Evolutionary conservation across 257 asterid species (phyloP).

Genomic region (Striga asiatica): DNA sequence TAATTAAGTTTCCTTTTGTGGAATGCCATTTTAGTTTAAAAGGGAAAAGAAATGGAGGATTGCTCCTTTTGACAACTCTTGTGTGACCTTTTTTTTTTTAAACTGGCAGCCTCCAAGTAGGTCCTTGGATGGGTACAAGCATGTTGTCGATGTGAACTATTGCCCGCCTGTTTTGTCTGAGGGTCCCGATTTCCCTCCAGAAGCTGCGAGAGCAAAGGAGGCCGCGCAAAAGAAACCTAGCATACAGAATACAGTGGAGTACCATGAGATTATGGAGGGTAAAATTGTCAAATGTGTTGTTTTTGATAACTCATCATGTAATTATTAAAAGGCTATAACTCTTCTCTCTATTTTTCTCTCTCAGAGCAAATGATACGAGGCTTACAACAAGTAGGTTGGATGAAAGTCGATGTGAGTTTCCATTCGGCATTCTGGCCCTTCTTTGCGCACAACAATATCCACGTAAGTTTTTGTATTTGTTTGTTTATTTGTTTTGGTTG

Average conservation of each 20-base stretch:
- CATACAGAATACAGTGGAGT: constrained; percentile 42
- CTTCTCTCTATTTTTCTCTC: background rate
- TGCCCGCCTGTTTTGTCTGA: constrained; percentile 61
- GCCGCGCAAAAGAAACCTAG: constrained; percentile 79
- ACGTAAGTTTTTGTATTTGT: constrained; percentile 31
- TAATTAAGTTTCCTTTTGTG: no score
- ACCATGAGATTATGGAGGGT: constrained; percentile 93
- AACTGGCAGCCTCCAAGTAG: constrained; percentile 49
- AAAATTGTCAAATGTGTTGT: background rate
- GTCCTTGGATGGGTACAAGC: constrained; percentile 86
- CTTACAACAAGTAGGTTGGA: constrained; percentile 74
- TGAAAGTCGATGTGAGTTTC: constrained; percentile 80
- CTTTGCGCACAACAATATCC: constrained; percentile 89
- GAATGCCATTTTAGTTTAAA: no score
- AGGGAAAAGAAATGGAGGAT: no score
- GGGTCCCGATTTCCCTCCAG: constrained; percentile 71
- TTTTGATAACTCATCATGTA: background rate
- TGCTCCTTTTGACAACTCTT: background rate
- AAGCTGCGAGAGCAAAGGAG: constrained; percentile 89
- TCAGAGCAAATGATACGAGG: constrained; percentile 90
- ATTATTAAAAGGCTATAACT: background rate
- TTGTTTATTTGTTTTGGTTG: background rate
- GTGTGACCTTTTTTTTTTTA: background rate
- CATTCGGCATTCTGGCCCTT: constrained; percentile 91
- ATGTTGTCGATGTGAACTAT: constrained; percentile 72